Base-by-base conservation (phyloP, 2,329 filamentous ascomycete genomes). In the Ascocoryne sarcoides region DNA sequence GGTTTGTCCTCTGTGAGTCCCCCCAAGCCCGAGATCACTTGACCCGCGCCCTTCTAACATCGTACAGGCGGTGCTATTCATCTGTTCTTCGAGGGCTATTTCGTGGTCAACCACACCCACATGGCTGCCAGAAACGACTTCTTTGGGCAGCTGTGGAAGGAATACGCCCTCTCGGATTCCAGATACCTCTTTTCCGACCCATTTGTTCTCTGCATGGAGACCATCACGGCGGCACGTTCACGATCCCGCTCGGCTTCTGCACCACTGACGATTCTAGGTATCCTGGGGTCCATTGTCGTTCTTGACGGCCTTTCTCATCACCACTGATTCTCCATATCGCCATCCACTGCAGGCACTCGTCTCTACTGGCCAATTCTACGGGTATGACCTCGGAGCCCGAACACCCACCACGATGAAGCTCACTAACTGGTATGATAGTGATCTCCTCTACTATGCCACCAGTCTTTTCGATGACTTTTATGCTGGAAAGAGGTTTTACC, bases 201-300 rank as follows among this genome's bases (percentile, higher is more conserved):
- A 15, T 75, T 76, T 48, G 59, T 72, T n/a, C 61, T 73, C n/a
- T 67, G 64, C 49, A 75, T 75, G 70, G 71, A 76, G 56, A 61
- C 67, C 40, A 55, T 74, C 41, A 75, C 72, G 5, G 70, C 71
- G 23, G 53, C 62, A 37, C 48, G 44, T 32, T 19, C 19, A 20
- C 7, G 10, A 15, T 10, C 30, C 21, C 7, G 19, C 10, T 10
- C 14, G 14, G 4, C 5, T n/a, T 2, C 12, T 8, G 10, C 21
- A 18, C 35, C 36, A 5, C 36, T 34, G n/a, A 23, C 12, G 29
- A 20, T 8, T 26, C 28, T 21, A 71, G 74, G 55, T 75, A 28
- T 55, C 67, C 31, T 79, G 73, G 73, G 78, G 75, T 0, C 77
- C 76, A 2, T 65, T 81, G 26, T 77, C 68, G 50, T 65, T 72